Percentiles rank a stretch among this genome's conserved stretches.
Conservation (phyloP, 2,329 filamentous ascomycete species). For the Aspergillus chevalieri region DNA sequence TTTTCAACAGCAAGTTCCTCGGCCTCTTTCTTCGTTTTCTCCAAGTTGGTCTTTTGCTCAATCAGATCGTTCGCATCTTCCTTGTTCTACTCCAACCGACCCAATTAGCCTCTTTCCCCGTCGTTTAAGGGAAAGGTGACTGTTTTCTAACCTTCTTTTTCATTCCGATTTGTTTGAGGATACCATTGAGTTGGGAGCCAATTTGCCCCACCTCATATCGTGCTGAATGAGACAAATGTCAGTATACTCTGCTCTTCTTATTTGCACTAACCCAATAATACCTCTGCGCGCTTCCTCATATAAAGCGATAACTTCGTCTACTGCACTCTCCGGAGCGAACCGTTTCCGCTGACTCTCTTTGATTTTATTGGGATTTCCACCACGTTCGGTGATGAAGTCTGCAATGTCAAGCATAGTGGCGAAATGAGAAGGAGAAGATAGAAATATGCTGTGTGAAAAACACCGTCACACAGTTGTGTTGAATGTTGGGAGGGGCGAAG, state of each 20-base stretch:
- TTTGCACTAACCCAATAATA: conserved; percentile 26
- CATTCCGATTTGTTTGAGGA: conserved; percentile 81
- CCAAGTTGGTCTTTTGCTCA: conserved; percentile 67
- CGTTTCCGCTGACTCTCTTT: conserved; percentile 83
- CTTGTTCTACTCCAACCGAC: conserved; percentile 56
- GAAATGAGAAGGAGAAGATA: not conserved
- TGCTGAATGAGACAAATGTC: conserved; percentile 37
- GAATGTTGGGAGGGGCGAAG: too few relatives aligned
- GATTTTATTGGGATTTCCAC: conserved; percentile 85
- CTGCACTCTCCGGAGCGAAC: conserved; percentile 70
- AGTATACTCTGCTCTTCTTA: not conserved
- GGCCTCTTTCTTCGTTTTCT: conserved; percentile 74
- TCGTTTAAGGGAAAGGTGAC: not conserved
- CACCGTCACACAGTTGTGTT: too few relatives aligned
- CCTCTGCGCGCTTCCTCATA: conserved; percentile 80
- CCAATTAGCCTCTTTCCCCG: conserved; percentile 6
- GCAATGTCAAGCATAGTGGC: conserved; percentile 65
- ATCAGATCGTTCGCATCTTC: conserved; percentile 78
- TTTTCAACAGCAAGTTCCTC: conserved; percentile 71
- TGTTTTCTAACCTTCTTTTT: conserved; percentile 69
- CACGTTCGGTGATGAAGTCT: conserved; percentile 78
- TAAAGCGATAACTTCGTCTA: conserved; percentile 83
- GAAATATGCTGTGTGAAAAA: not conserved
- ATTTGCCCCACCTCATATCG: conserved; percentile 75
- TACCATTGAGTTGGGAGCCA: conserved; percentile 75